Base-by-base conservation (phyloP, 2,329 filamentous ascomycete genomes). In the Parascedosporium putredinis region DNA sequence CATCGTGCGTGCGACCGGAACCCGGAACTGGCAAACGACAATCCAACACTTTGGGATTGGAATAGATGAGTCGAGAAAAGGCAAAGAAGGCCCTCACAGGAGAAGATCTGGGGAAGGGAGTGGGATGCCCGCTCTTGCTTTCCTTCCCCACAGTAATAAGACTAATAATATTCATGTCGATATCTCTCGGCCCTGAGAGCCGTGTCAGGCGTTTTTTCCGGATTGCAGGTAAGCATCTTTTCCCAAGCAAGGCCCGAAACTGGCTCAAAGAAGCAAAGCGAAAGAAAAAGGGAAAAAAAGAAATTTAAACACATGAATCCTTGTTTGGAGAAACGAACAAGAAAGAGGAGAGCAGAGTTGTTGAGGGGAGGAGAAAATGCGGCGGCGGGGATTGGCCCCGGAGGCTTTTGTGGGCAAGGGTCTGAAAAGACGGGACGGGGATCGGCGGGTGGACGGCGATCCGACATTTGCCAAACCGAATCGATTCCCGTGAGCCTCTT, bases 381-480 rank as follows among this genome's bases (percentile, higher is more conserved):
- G n/a, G n/a, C n/a, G n/a, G 7, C 27, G 27, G 7, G 27, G 27
- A 31, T 31, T 31, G 12, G 27, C 12, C 27, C 27, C 27, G 27
- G 27, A 12, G 7, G 27, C 7, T 7, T 12, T 31, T n/a, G n/a
- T n/a, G n/a, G n/a, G n/a, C n/a, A n/a, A n/a, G n/a, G n/a, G n/a
- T n/a, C n/a, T n/a, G n/a, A n/a, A 12, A 31, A 31, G 27, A 31
- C 27, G 38, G 38, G 38, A 42, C 20, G 38, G 38, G 38, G 38
- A 42, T 42, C 38, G 38, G 23, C 38, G 18, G 3, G 16, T 10
- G 12, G 38, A 31, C 7, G 38, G 2, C 20, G 38, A 42, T 42
- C 38, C 23, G 16, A 42, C 38, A 42, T 10, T 42, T 42, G 38
- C 38, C 20, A 42, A 42, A 42, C 38, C 38, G 38, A 42, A 42